phyloP scores from a whole-genome alignment of 2,329 filamentous ascomycete species.

The Pestalotiopsis sp. region DNA sequence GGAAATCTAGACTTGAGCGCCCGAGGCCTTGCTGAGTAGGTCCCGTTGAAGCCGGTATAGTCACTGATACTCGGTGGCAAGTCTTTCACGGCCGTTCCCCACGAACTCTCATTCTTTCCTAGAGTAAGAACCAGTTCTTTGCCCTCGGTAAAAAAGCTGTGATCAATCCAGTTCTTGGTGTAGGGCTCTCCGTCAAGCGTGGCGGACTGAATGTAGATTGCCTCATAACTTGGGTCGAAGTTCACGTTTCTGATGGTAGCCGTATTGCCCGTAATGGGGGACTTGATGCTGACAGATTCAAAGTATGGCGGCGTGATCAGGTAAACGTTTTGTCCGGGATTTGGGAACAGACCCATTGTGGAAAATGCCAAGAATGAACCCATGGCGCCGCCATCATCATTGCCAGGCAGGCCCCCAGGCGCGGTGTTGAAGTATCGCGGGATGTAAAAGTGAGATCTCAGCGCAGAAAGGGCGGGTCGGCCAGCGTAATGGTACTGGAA shows the following conservation, averaged over 20 bases:
- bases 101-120: slow-evolving; percentile 62
- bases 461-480: slow-evolving; percentile 57
- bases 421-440: slow-evolving; percentile 64
- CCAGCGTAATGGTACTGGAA: slow-evolving; percentile 73
- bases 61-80: slow-evolving; percentile 60
- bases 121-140: slow-evolving; percentile 65
- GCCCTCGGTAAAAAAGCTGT: slow-evolving; percentile 69
- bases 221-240: slow-evolving; percentile 60
- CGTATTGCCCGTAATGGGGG: slow-evolving; percentile 59
- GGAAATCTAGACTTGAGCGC: not conserved
- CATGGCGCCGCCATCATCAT: slow-evolving; percentile 74
- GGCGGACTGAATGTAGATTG: slow-evolving; percentile 67
- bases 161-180: slow-evolving; percentile 67
- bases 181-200: slow-evolving; percentile 63
- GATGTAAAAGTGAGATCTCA: slow-evolving; percentile 65
- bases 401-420: slow-evolving; percentile 65
- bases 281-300: slow-evolving; percentile 58
- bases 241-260: slow-evolving; percentile 62
- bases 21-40: not conserved
- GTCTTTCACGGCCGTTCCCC: slow-evolving; percentile 63
- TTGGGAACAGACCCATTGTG: slow-evolving; percentile 72
- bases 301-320: slow-evolving; percentile 74
- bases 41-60: slow-evolving; percentile 27
- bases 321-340: slow-evolving; percentile 58
- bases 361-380: slow-evolving; percentile 65